These are phyloP conservation scores for Trypanosomatidae sp. DNA, from an alignment of 208 protist genomes.

Conservation along the genomic window DNA sequence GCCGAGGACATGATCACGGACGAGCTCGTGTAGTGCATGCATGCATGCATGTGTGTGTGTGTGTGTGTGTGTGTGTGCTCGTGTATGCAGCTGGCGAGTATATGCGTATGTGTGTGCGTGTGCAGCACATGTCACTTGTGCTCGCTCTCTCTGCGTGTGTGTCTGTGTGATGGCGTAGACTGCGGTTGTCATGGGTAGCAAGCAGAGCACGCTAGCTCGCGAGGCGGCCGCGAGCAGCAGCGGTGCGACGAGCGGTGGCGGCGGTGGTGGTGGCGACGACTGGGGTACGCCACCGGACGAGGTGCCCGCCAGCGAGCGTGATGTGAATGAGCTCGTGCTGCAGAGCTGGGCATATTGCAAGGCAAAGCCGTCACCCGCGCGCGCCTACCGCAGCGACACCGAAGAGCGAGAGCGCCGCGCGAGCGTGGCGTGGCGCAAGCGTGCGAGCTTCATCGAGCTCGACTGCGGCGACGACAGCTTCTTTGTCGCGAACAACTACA, in stretches of 20 bases:
- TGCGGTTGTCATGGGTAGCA: too few relatives aligned
- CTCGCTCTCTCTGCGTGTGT: too few relatives aligned
- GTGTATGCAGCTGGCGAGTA: too few relatives aligned
- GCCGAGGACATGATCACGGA: constrained; percentile 50
- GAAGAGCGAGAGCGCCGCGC: constrained; percentile 65
- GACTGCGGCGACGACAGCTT: constrained; percentile 91
- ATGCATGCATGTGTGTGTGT: too few relatives aligned
- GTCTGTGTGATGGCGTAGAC: too few relatives aligned
- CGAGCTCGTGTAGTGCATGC: constrained; percentile 10
- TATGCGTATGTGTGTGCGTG: too few relatives aligned
- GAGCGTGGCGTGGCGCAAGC: constrained; percentile 67
- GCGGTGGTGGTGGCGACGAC: constrained; percentile 6
- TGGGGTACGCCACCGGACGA: constrained; percentile 71
- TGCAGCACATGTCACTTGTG: too few relatives aligned
- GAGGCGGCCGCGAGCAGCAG: too few relatives aligned
- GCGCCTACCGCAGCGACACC: constrained; percentile 69
- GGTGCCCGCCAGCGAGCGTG: constrained; percentile 43
- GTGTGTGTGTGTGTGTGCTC: too few relatives aligned
- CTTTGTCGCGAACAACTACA: constrained; percentile 87
- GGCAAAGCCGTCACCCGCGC: constrained; percentile 53
- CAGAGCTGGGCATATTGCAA: constrained; percentile 89
- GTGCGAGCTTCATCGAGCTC: constrained; percentile 80
- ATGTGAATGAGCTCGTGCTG: constrained; percentile 78
- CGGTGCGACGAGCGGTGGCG: too few relatives aligned
- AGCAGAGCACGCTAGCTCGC: too few relatives aligned